Evolutionary conservation across 2,329 filamentous ascomycete genomes (phyloP), one percentile per base, ranked within the genome.

Genomic region (Rhynchosporium agropyri): DNA sequence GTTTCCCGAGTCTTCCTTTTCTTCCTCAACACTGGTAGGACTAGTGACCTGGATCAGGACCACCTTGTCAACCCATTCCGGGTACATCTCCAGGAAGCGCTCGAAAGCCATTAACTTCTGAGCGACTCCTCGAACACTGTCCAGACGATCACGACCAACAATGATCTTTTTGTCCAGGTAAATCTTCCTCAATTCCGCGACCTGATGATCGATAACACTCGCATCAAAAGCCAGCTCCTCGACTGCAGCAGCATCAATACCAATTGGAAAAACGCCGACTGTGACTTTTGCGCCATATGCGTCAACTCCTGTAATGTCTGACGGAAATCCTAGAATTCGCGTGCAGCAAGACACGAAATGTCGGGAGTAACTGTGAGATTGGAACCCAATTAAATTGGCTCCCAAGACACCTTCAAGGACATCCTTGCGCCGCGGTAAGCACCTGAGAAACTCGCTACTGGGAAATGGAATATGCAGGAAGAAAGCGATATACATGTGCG

Each of bases 61-160:
- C 1, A 97, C 93, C 78, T 92, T 90, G 66, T 93, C 92, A 58
- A 88, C 87, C 93, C 92, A 97, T 76, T 97, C 89, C 2, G 94
- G 93, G 73, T 95, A 96, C 66, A 89, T 84, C 72, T 96, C 91
- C 45, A 98, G 82, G 79, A 98, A 97, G 63, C 89, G 85, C 76
- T 97, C 92, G 74, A 97, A 98, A 0, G 93, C 94, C 79, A 96
- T 90, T 38, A 98, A 82, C 77, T 98, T 98, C 77, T 97, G 94
- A n/a, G 91, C 88, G 13, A 98, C 93, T 73, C 95, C 94, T 66
- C 93, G 86, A 50, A 96, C 92, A 71, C 90, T 94, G 76, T 98
- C 94, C 58, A 98, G 80, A n/a, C 94, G 88, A 76, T 98, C 94
- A 70, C 94, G 88, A 10, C 94, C 94, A 61, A 98, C 92, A 70